Evolutionary conservation across 495 filamentous ascomycete species (phyloP), one percentile per base, ranked within the genome.

Genomic region (Podospora tetraspora): DNA sequence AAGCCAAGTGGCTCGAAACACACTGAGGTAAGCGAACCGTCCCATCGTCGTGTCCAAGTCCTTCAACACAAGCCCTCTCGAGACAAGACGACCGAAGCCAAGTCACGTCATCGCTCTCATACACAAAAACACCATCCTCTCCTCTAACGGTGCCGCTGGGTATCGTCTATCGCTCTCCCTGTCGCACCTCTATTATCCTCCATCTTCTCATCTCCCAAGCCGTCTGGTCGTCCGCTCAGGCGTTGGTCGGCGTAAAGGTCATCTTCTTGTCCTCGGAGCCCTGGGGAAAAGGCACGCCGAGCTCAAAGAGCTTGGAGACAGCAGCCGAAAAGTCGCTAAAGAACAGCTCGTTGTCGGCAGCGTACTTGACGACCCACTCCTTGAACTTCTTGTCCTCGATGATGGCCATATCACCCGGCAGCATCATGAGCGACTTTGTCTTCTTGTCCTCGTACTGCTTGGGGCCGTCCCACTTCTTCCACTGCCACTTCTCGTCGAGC

Each of bases 361-460:
- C 94, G 79, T 97, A 98, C 75, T 89, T 88, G 81, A 96, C 67
- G 59, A 95, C 93, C 76, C 91, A 90, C 76, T 86, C 81, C 83
- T 85, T 88, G 87, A 98, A 97, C 62, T 80, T 83, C 85, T 94
- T 92, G 82, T 99, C 95, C 82, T 93, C 89, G 78, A 95, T 79
- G 61, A 99, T 80, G 37, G 88, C 92, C 81, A 96, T 88, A 76
- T 99, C 95, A 66, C 92, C 89, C 67, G 95, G 95, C 74, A 99
- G 82, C 95, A 99, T 99, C 95, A 99, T 99, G 72, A 99, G 82
- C 61, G 85, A 85, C 85, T 93, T 91, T 72, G 88, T 93, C 75
- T 81, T 84, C 80, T 89, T 88, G 82, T 99, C 95, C 79, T 93
- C 86, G 79, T 86, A 94, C 85, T 85, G 83, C 75, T 84, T 84